Base-by-base conservation (phyloP, 2,329 filamentous ascomycete genomes). In the Aspergillus sp. region DNA sequence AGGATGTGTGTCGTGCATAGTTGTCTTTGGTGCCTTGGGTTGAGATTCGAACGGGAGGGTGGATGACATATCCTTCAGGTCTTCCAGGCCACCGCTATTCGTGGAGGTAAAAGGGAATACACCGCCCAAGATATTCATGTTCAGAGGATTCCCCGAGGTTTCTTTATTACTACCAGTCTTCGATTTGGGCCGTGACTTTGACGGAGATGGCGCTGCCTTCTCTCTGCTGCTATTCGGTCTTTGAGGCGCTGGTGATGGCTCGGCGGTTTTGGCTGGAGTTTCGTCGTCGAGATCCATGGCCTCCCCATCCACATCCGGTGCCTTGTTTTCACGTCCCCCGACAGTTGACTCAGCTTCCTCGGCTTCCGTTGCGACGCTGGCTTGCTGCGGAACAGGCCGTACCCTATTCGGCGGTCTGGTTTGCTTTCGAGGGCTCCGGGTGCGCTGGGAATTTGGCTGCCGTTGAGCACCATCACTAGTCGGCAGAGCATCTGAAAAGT, bases 21-120 rank as follows among this genome's bases (percentile, higher is more conserved):
- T 76, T 6, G 73, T 76, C 6, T 76, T 77, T 26, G 79, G 71
- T 4, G 71, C 64, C 26, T 75, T 74, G 5, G 85, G 67, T 41
- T 80, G 76, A 2, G 85, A 87, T 57, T 81, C 71, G 66, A 87
- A 88, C 3, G 85, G 85, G 2, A 88, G 75, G 1, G 76, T 81
- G 8, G 77, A 75, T 41, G 74, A 76, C 39, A 88, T 73, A 55
- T 84, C 81, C 26, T 78, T 76, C 20, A 88, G 67, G 53, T 81
- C 80, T 22, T 79, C 74, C 17, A 87, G 76, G 8, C 84, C 83
- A 17, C 68, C 68, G 48, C 71, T 76, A 44, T 78, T 76, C 6
- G 78, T 69, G 42, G 72, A 69, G 1, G 76, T 70, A 48, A 85
- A 80, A 1, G 83, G 82, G 5, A 78, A 76, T 13, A 79, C 76